Evolutionary conservation across 768 basidiomycete genomes (phyloP).

Genomic region (Austroboletus eburneus): DNA sequence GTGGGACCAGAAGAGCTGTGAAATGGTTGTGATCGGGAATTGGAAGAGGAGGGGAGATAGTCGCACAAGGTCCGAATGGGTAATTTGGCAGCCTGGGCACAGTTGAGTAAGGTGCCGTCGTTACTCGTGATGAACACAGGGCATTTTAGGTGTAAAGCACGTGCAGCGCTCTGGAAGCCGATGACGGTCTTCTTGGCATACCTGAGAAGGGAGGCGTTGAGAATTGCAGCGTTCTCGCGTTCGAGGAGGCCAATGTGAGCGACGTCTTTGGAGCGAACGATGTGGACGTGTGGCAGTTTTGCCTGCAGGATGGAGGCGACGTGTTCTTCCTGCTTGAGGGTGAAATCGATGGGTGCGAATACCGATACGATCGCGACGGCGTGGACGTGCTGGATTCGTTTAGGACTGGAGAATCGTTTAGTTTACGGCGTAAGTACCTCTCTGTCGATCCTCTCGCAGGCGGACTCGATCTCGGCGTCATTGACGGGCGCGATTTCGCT

Average conservation of each 20-base stretch:
- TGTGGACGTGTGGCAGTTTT: slow-evolving; percentile 38
- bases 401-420: not conserved
- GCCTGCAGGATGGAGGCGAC: slow-evolving; percentile 41
- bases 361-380: slow-evolving; percentile 45
- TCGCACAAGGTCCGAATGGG: slow-evolving; percentile 55
- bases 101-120: slow-evolving; percentile 52
- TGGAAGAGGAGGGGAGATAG: slow-evolving; percentile 4
- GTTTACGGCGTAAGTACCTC: slow-evolving; percentile 11
- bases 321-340: slow-evolving; percentile 43
- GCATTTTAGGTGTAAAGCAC: slow-evolving; percentile 43
- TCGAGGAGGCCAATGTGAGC: slow-evolving; percentile 57
- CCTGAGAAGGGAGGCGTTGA: slow-evolving; percentile 59
- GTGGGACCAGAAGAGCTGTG: slow-evolving; percentile 50
- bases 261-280: slow-evolving; percentile 54
- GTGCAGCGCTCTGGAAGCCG: slow-evolving; percentile 50
- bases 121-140: slow-evolving; percentile 58
- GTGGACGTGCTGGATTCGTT: slow-evolving; percentile 16
- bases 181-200: slow-evolving; percentile 55
- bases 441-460: slow-evolving; percentile 38
- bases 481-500: slow-evolving; percentile 41
- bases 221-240: slow-evolving; percentile 64
- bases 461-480: slow-evolving; percentile 41
- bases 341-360: slow-evolving; percentile 45
- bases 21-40: slow-evolving; percentile 6
- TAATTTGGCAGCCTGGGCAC: slow-evolving; percentile 46